Base-by-base conservation (phyloP, 768 basidiomycete genomes). In the Paxillus ammoniavirescens region DNA sequence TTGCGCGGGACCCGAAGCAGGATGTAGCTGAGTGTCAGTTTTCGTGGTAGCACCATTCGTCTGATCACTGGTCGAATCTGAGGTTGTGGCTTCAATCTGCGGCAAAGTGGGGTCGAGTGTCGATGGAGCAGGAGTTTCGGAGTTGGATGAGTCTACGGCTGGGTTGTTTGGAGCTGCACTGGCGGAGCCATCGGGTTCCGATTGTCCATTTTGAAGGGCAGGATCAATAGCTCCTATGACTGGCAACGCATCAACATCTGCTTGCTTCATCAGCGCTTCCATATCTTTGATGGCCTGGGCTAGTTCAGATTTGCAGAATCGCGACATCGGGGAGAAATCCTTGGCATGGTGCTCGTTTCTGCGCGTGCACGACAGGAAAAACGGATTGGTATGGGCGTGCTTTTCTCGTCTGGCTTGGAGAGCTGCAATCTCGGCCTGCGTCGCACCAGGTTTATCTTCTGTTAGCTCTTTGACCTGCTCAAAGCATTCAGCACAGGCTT, bases 401-500 rank as follows among this genome's bases (percentile, higher is more conserved):
- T 78, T 82, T 62, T 89, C 86, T 46, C 83, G 72, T 51, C 76
- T 73, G 13, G 70, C 75, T 52, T 80, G 78, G 8, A 82, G 70
- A 30, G 77, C 78, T 5, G 76, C 73, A 7, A 79, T 69, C 58
- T 84, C 80, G 5, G 73, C 71, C 36, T 76, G 75, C 8, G 73
- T 72, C 4, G 80, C 79, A 31, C 74, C 77, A 2, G 75, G 70
- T 28, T 74, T 76, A 55, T 80, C 81, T 54, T 74, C 71, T 8
- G 86, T 90, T 35, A 89, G 72, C 13, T 84, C 82, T 51, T 74
- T 71, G 49, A 95, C 82, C 58, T 82, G 85, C 26, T 79, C 75
- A 62, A 82, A 90, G 65, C 95, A 97, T 55, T 91, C 89, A 1
- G 84, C 77, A 65, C 95, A 98, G 8, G 89, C 84, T 70, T 97